These are phyloP conservation scores for Biscutella laevigata DNA, from an alignment of 441 rosid genomes.

Conservation along the genomic window DNA sequence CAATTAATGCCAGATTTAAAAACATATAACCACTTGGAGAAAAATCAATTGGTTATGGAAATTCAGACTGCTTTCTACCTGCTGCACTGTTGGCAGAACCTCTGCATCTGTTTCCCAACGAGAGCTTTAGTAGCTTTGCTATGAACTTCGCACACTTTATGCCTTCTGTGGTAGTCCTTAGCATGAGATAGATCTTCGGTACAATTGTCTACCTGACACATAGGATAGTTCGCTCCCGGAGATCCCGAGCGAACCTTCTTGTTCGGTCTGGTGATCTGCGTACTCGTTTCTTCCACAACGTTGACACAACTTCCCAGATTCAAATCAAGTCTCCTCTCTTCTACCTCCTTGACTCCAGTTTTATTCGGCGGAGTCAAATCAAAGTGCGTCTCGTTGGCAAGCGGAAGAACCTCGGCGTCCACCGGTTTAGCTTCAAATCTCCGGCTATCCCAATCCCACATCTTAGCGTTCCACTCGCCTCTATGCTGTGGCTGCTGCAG, in stretches of 20 bases:
- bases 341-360: constrained; percentile 26
- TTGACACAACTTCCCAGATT: constrained; percentile 57
- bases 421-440: constrained; percentile 58
- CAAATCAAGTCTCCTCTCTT: constrained; percentile 47
- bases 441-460: constrained; percentile 76
- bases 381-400: constrained; percentile 30
- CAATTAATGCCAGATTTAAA: neutral
- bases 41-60: neutral
- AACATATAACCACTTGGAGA: neutral
- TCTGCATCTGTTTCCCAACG: constrained; percentile 82
- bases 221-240: constrained; percentile 56
- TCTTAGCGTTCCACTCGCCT: constrained; percentile 59
- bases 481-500: constrained; percentile 26
- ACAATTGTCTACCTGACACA: constrained; percentile 86
- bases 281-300: constrained; percentile 27
- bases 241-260: constrained; percentile 74
- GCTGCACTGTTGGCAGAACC: constrained; percentile 98
- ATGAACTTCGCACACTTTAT: constrained; percentile 79
- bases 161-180: constrained; percentile 85
- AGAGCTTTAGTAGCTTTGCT: constrained; percentile 73
- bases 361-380: constrained; percentile 24
- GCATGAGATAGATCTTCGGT: constrained; percentile 67
- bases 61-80: constrained; percentile 32
- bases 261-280: constrained; percentile 43
- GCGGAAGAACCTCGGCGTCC: constrained; percentile 30